Base-by-base conservation (phyloP, 2,329 filamentous ascomycete species). In the Pseudocercospora fuligena region DNA sequence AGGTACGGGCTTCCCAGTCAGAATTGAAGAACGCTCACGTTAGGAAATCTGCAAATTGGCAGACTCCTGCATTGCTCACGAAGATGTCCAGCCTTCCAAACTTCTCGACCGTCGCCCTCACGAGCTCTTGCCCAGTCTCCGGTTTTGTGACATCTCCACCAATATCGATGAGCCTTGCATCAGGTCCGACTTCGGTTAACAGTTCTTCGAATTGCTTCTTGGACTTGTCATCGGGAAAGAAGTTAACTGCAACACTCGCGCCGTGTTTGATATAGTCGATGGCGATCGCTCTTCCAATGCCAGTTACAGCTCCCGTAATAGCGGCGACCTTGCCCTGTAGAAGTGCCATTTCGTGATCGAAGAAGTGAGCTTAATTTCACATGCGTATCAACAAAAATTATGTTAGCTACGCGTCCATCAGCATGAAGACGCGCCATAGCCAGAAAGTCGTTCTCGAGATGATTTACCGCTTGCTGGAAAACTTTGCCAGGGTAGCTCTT, bases 61-160 rank as follows among this genome's bases (percentile, higher is more conserved):
- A 97, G 66, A 97, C 87, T 6, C 93, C 93, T 3, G 93, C 93
- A 81, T 97, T 97, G 78, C 89, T 92, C 29, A 97, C 91, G 79
- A 94, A 94, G 6, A 97, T 83, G 79, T 86, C 82, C 46, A 85
- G 65, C 43, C 81, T 76, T 14, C 85, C 83, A 76, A 88, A 90
- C 65, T 81, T 80, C 65, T 85, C 78, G 0, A 94, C 89, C 0
- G 90, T 89, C 70, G 85, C 83, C 12, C 82, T 80, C 5, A 97
- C 89, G 25, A 97, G 85, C 29, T 85, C 81, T 51, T 84, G 81
- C 8, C 91, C 92, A 0, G 92, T 94, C 67, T 88, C 86, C 0
- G 91, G 89, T 70, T 91, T 85, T 0, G 90, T 88, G 29, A 97
- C 90, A 77, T 97, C 93, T 53, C 94, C 94, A 0, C 88, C 79